These are phyloP conservation scores for Boechera divaricarpa DNA, from an alignment of 345 rosid genomes.

Conservation along the genomic window DNA sequence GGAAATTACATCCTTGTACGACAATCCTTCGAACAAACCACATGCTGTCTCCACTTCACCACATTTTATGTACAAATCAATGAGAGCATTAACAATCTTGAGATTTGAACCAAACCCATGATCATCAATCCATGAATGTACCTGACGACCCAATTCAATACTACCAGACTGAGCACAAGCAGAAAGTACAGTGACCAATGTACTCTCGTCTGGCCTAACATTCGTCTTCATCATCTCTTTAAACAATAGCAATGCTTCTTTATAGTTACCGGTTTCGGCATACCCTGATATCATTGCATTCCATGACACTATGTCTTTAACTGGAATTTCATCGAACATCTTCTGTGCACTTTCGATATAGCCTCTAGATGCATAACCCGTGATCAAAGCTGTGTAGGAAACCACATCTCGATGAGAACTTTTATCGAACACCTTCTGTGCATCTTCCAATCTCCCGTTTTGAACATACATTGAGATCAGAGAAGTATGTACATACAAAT, in stretches of 20 bases:
- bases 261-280: constrained; percentile 48
- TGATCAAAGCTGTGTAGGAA: constrained; percentile 67
- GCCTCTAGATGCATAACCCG: constrained; percentile 52
- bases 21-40: constrained; percentile 51
- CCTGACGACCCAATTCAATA: constrained; percentile 58
- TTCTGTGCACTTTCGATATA: constrained; percentile 49
- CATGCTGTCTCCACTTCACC: constrained; percentile 54
- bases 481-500: constrained; percentile 68
- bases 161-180: constrained; percentile 70
- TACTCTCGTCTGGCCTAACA: constrained; percentile 62
- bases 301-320: constrained; percentile 49
- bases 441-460: constrained; percentile 38
- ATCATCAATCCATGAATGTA: constrained; percentile 56
- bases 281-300: constrained; percentile 50
- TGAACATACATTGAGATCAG: constrained; percentile 68
- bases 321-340: constrained; percentile 69
- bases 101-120: constrained; percentile 52
- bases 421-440: constrained; percentile 59
- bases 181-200: constrained; percentile 65
- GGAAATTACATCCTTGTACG: constrained; percentile 58
- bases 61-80: constrained; percentile 75
- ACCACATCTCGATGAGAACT: constrained; percentile 60
- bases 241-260: constrained; percentile 62
- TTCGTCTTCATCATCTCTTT: constrained; percentile 54
- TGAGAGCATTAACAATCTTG: constrained; percentile 59